Conservation (phyloP, 2,329 filamentous ascomycete species). For the Annulohypoxylon truncatum region DNA sequence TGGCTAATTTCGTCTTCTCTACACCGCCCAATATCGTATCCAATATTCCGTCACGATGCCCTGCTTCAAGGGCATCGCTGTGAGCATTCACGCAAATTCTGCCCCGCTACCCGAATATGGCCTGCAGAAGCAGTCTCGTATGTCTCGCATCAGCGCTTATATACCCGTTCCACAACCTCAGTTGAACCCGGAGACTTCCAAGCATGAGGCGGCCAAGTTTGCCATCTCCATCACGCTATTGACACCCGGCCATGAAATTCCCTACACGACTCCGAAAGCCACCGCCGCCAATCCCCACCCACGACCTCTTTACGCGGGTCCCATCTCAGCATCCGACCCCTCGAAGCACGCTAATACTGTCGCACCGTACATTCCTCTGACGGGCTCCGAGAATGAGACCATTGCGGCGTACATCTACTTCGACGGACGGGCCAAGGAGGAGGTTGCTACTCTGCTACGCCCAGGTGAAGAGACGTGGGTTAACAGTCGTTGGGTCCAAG, state of each 20-base stretch:
- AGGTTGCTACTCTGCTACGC: constrained; percentile 92
- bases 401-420: constrained; percentile 99
- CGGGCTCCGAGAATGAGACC: constrained; percentile 93
- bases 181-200: constrained; percentile 75
- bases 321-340: constrained; percentile 68
- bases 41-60: constrained; percentile 69
- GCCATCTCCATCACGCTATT: constrained; percentile 97
- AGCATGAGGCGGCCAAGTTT: constrained; percentile 93
- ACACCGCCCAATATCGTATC: constrained; percentile 12
- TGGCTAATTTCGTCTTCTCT: neutral
- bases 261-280: constrained; percentile 89
- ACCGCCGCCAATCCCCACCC: constrained; percentile 82
- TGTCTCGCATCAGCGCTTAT: constrained; percentile 94
- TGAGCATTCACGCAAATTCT: constrained; percentile 88
- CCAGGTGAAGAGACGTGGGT: constrained; percentile 99
- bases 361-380: constrained; percentile 90
- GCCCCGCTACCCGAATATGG: constrained; percentile 91
- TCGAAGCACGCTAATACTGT: constrained; percentile 67
- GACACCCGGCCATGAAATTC: constrained; percentile 87
- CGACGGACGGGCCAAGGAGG: constrained; percentile 92
- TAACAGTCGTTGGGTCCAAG: constrained; percentile 96
- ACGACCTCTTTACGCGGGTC: constrained; percentile 82
- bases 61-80: constrained; percentile 99
- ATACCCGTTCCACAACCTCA: constrained; percentile 94
- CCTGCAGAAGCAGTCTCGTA: constrained; percentile 91